These are phyloP conservation scores for Gracilaria caudata DNA, from an alignment of 23 red algal genomes.

Conservation along the genomic window DNA sequence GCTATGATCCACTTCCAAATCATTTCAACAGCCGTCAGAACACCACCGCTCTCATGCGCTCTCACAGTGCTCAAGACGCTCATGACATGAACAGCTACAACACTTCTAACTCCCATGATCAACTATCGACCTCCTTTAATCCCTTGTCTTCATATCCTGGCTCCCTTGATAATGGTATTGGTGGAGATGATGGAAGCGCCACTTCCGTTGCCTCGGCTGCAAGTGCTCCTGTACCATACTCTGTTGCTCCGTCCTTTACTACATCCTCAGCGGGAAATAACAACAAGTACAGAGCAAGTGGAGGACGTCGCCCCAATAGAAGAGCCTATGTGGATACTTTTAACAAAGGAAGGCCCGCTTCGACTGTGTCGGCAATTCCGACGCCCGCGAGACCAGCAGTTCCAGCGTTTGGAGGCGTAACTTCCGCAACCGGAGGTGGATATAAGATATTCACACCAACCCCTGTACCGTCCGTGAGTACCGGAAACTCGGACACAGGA, in stretches of 20 bases:
- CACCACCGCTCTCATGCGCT: background rate
- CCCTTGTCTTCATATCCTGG: constrained; percentile 6
- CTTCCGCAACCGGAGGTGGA: constrained; percentile 3
- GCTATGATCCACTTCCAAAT: constrained; percentile 7
- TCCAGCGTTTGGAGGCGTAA: constrained; percentile 4
- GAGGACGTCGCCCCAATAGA: constrained; percentile 25
- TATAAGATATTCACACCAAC: constrained; percentile 40
- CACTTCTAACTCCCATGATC: background rate
- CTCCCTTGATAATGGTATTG: constrained; percentile 23
- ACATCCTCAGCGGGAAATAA: background rate
- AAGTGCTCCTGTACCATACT: constrained; percentile 40
- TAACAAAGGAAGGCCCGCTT: constrained; percentile 48
- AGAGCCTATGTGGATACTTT: constrained; percentile 69
- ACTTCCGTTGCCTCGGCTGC: constrained; percentile 38
- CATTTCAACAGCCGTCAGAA: background rate
- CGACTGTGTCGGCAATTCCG: background rate
- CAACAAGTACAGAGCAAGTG: constrained; percentile 40
- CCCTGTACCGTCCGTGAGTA: constrained; percentile 1
- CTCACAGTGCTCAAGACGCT: constrained; percentile 17
- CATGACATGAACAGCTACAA: background rate
- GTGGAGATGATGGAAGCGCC: constrained; percentile 38
- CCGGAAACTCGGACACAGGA: constrained; percentile 2
- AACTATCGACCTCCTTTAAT: background rate
- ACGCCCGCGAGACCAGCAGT: constrained; percentile 21
- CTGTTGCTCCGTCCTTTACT: background rate